Conservation (phyloP, 805 yeast species). For the Yarrowia porcina region DNA sequence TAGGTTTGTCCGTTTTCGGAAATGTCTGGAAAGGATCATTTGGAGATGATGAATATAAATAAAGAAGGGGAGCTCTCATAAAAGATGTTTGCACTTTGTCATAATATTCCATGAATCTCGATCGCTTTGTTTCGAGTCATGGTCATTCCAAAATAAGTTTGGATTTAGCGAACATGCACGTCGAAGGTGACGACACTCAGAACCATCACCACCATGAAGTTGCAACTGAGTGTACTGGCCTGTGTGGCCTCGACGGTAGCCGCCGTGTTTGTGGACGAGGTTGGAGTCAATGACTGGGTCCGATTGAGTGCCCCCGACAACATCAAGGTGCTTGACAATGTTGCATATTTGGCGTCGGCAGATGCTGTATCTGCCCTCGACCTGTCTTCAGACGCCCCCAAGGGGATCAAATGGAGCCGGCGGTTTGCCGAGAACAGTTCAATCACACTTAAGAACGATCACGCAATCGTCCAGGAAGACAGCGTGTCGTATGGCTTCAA, state of each 20-base stretch:
- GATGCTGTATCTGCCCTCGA: constrained; percentile 9
- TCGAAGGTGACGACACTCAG: neutral
- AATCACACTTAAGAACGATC: constrained; percentile 18
- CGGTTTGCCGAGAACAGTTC: neutral
- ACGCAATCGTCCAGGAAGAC: neutral
- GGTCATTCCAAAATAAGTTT: neutral
- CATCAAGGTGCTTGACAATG: constrained; percentile 13
- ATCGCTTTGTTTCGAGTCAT: neutral
- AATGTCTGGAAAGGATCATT: neutral
- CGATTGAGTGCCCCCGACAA: neutral
- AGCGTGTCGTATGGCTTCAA: constrained; percentile 14
- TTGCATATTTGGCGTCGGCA: constrained; percentile 17
- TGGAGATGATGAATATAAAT: neutral
- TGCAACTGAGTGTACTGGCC: constrained; percentile 12
- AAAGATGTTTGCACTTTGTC: too few species aligned
- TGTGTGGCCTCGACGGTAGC: constrained; percentile 1
- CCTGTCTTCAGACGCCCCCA: neutral
- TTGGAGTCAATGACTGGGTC: constrained; percentile 26
- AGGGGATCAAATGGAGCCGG: constrained; percentile 5
- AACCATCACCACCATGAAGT: constrained; percentile 16
- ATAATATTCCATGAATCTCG: too few species aligned
- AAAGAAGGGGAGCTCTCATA: too few species aligned
- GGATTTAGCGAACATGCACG: neutral
- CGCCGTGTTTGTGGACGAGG: constrained; percentile 26
- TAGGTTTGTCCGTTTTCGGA: constrained; percentile 3